Conservation (phyloP, 495 filamentous ascomycete genomes). For the Penicillium manginii region DNA sequence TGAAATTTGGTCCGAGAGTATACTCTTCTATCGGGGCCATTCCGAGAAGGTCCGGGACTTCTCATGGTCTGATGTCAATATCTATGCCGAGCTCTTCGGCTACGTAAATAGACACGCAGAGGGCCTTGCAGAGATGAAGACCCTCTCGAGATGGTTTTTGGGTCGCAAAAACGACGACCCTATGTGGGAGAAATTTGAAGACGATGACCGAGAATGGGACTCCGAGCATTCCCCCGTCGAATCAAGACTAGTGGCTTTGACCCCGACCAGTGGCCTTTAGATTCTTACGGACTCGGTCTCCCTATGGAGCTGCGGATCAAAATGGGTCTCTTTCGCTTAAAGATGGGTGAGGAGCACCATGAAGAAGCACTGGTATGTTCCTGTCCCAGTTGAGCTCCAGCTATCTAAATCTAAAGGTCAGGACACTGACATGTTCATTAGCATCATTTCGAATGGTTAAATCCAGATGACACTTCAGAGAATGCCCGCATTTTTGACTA, state of each 20-base stretch:
- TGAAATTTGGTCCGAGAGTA: slow-evolving; percentile 62
- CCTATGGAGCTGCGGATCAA: slow-evolving; percentile 86
- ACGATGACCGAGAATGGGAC: slow-evolving; percentile 95
- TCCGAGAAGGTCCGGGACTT: slow-evolving; percentile 57
- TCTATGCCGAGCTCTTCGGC: slow-evolving; percentile 79
- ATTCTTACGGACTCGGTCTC: slow-evolving; percentile 73
- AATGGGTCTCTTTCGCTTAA: slow-evolving; percentile 78
- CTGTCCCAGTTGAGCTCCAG: slow-evolving; percentile 22
- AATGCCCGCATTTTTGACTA: slow-evolving; percentile 61
- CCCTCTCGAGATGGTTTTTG: slow-evolving; percentile 77
- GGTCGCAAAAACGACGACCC: slow-evolving; percentile 67
- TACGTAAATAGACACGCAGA: slow-evolving; percentile 61
- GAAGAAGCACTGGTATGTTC: slow-evolving; percentile 76
- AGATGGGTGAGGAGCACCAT: slow-evolving; percentile 59
- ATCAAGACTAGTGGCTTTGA: slow-evolving; percentile 59
- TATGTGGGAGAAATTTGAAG: slow-evolving; percentile 76
- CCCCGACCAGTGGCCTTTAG: slow-evolving; percentile 54
- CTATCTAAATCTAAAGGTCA: neutral
- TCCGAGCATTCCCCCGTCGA: slow-evolving; percentile 68
- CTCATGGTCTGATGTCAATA: slow-evolving; percentile 82
- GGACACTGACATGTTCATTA: slow-evolving; percentile 28
- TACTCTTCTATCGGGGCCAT: slow-evolving; percentile 56
- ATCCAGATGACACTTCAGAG: slow-evolving; percentile 56
- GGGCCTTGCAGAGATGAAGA: slow-evolving; percentile 69
- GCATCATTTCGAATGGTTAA: slow-evolving; percentile 67